These are phyloP conservation scores for Panaeolus cyanescens DNA, from an alignment of 768 basidiomycete species.

Conservation along the genomic window DNA sequence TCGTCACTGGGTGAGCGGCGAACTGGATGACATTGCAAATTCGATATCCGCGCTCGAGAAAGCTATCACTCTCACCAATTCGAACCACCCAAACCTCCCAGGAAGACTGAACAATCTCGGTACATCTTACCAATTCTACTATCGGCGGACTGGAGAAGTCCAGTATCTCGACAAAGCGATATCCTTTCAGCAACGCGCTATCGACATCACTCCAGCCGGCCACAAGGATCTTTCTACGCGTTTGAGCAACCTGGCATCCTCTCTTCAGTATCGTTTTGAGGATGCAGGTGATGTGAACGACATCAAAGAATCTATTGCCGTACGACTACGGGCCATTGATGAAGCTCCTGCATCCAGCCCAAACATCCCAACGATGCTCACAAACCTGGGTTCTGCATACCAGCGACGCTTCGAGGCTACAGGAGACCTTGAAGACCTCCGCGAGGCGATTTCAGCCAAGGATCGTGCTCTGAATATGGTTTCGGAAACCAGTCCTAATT, in stretches of 20 bases:
- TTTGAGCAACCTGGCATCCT: slow-evolving; percentile 11
- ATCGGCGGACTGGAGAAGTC: not conserved
- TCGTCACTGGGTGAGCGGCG: slow-evolving; percentile 4
- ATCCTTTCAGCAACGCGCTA: slow-evolving; percentile 7
- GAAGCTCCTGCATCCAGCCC: not conserved
- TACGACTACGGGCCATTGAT: slow-evolving; percentile 6
- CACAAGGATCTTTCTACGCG: slow-evolving; percentile 3
- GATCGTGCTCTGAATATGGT: not conserved
- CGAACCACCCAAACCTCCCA: slow-evolving; percentile 1
- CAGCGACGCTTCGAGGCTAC: not conserved
- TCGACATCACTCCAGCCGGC: not conserved
- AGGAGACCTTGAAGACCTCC: slow-evolving; percentile 1
- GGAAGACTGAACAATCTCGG: slow-evolving; percentile 3
- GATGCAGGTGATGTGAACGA: slow-evolving; percentile 19
- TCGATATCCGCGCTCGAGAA: not conserved
- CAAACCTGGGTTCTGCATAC: slow-evolving; percentile 9
- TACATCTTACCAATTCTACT: not conserved
- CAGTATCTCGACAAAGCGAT: slow-evolving; percentile 2
- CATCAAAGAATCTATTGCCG: slow-evolving; percentile 15
- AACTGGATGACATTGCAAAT: not conserved
- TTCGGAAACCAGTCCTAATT: not conserved
- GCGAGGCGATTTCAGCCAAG: not conserved
- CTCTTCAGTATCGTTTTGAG: slow-evolving; percentile 15
- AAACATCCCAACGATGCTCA: not conserved
- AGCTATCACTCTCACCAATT: not conserved